phyloP scores from a whole-genome alignment of 2,329 filamentous ascomycete genomes.

The Cytospora schulzeri region DNA sequence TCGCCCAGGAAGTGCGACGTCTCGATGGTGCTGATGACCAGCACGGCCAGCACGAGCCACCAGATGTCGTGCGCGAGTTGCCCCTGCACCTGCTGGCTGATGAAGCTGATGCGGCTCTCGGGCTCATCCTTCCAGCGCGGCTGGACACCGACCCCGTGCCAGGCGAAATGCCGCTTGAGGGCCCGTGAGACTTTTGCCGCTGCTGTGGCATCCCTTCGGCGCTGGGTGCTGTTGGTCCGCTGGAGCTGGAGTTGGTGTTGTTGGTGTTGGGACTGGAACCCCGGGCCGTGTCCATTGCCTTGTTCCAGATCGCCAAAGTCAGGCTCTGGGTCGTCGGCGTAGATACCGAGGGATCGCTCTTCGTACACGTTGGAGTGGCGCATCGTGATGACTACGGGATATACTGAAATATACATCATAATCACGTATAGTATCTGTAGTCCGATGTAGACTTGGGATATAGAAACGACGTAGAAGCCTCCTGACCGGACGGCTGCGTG shows the following conservation, averaged over 20 bases:
- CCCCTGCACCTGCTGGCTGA: slow-evolving; percentile 57
- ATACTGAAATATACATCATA: slow-evolving; percentile 69
- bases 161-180: slow-evolving; percentile 43
- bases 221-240: slow-evolving; percentile 11
- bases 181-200: slow-evolving; percentile 38
- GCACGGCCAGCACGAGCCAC: slow-evolving; percentile 62
- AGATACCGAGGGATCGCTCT: slow-evolving; percentile 66
- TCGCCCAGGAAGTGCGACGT: slow-evolving; percentile 54
- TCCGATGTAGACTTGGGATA: slow-evolving; percentile 58
- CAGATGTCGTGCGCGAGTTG: slow-evolving; percentile 67
- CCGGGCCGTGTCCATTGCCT: background rate
- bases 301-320: slow-evolving; percentile 6
- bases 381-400: slow-evolving; percentile 64
- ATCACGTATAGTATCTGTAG: slow-evolving; percentile 63
- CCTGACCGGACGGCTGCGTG: slow-evolving; percentile 61
- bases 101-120: slow-evolving; percentile 50
- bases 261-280: no score
- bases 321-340: slow-evolving; percentile 41
- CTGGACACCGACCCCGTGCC: slow-evolving; percentile 48
- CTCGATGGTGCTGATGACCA: slow-evolving; percentile 63
- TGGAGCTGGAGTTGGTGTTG: slow-evolving; percentile 1
- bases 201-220: slow-evolving; percentile 28
- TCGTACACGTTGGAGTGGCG: slow-evolving; percentile 74
- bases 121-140: slow-evolving; percentile 28
- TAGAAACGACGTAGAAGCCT: slow-evolving; percentile 67